Evolutionary conservation across 164 flowering plant genomes (phyloP), one percentile per base, ranked within the genome.

Genomic region (Sextonia rubra): DNA sequence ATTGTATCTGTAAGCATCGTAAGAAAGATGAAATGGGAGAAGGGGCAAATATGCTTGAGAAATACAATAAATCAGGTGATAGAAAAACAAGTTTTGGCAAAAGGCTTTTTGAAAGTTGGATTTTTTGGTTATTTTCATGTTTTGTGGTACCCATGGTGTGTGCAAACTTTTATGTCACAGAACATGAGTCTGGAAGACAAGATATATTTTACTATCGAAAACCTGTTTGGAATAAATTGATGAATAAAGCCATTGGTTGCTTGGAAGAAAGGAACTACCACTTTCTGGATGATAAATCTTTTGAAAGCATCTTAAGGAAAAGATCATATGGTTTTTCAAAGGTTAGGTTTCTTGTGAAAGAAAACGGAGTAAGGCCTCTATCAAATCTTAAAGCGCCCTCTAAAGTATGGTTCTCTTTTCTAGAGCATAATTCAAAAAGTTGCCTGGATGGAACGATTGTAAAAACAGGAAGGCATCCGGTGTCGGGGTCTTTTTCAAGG

Each of bases 121-220:
- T 96, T 2, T 83, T 74, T 77, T 96, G 99, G 99, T 80, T 91
- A 23, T 91, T 91, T 80, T 78, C 91, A 22, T 47, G 24, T 80
- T 58, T 93, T 3, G 80, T 96, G 15, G 82, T 85, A 63, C 94
- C 97, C 27, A 61, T 95, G 48, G 71, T 93, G 37, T 82, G 82
- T 73, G 83, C 94, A 47, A 83, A 90, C 82, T 96, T 96, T 79
- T 96, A 93, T 80, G 86, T 89, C 58, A 96, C 98, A 60, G 98
- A 91, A 80, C 90, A 82, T 81, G 89, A 95, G 83, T 67, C 69
- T 75, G 94, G 93, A 69, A 86, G 80, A 68, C 86, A 79, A 71
- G 86, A 87, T 22, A 27, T 92, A 14, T 88, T 75, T 77, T 93
- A 86, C 81, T 96, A 89, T 74, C 73, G 83, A 47, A 91, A 89